Evolutionary conservation across 495 filamentous ascomycete genomes (phyloP), one percentile per base, ranked within the genome.

Genomic region (Annulohypoxylon maeteangense): DNA sequence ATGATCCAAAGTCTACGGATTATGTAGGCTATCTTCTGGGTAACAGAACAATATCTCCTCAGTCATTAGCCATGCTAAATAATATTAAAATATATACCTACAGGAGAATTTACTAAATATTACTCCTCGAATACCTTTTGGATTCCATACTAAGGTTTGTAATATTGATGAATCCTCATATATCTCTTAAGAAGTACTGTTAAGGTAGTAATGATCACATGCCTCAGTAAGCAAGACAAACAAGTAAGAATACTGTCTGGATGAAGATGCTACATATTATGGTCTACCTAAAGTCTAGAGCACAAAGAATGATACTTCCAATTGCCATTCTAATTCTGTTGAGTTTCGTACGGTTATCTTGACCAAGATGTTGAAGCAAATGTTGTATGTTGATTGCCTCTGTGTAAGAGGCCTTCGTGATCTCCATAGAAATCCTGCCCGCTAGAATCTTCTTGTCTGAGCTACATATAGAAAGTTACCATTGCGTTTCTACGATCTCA

Each of bases 391-490:
- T 44, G 55, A 16, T 29, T 5, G 18, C 22, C 55, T 27, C 29
- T 18, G 34, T 5, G 12, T 34, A 44, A n/a, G 8, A 22, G 14
- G 20, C 36, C 14, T 44, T 58, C 34, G 2, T 38, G 16, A 18
- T 58, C 3, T n/a, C 45, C 25, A 34, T 48, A 8, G 34, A 27
- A 22, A 47, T 25, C 16, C 20, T 22, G 20, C 14, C 23, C 40
- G 11, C 47, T n/a, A 23, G 11, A 32, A 29, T 51, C 16, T 42
- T 42, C 29, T 31, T 31, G 14, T 50, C 23, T 10, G 5, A 53
- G 54, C 51, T 18, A 34, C 29, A 65, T 22, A 50, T 42, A 66
- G 54, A 51, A 59, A 31, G 44, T 3, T 11, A 54, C 22, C 45
- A 51, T 58, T 3, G 42, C 42, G 12, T 51, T 38, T 48, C 22